Conservation (phyloP, 305 asterid genomes). For the Solanum chacoense region DNA sequence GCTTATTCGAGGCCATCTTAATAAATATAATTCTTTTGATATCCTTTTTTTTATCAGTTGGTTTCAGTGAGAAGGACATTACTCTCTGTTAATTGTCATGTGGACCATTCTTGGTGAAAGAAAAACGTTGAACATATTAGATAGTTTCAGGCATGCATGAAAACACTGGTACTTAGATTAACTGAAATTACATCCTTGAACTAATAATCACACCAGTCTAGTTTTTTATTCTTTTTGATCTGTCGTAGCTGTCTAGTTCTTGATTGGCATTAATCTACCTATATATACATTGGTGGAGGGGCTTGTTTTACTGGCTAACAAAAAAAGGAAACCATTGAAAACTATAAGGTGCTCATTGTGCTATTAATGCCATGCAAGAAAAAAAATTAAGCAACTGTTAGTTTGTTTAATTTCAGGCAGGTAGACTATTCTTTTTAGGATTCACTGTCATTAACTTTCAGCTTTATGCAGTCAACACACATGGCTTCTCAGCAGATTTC, state of each 20-base stretch:
- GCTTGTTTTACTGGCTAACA: not conserved
- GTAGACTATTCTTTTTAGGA: not conserved
- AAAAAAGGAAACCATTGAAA: not conserved
- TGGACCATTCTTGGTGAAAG: not conserved
- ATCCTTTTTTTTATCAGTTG: not conserved
- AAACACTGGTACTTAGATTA: not conserved
- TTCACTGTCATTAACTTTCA: slow-evolving; percentile 7
- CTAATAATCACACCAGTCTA: not conserved
- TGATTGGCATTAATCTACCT: not conserved
- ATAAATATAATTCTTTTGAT: not conserved
- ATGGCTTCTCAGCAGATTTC: slow-evolving; percentile 92
- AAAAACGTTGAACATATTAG: not conserved
- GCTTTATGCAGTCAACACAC: slow-evolving; percentile 82
- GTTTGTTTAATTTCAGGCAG: not conserved
- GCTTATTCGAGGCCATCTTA: not conserved
- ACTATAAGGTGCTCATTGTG: not conserved
- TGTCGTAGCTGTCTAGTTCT: not conserved
- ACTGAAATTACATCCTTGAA: not conserved
- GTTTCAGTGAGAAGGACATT: not conserved
- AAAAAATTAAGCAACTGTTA: not conserved
- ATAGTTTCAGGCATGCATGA: not conserved
- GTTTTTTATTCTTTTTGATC: not conserved
- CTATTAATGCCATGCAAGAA: not conserved
- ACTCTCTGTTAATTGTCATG: not conserved
- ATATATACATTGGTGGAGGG: not conserved